Evolutionary conservation across 2,329 filamentous ascomycete species (phyloP).

Genomic region (Lasiodiplodia sp.): DNA sequence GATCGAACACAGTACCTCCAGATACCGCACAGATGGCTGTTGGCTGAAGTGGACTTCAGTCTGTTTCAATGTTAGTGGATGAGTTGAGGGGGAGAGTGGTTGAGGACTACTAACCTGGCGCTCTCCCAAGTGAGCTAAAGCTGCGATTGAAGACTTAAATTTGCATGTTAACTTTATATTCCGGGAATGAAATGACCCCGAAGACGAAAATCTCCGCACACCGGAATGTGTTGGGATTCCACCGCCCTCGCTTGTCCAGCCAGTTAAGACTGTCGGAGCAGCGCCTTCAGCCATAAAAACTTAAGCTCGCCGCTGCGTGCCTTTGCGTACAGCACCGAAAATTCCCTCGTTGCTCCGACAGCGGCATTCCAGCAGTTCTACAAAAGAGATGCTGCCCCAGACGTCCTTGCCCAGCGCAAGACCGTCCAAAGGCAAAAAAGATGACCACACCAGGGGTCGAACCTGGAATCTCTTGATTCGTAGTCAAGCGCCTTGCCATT

Average conservation of each 20-base stretch:
- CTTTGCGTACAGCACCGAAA: too few relatives aligned
- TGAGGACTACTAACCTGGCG: constrained; percentile 36
- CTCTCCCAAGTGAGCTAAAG: constrained; percentile 49
- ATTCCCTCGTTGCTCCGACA: too few relatives aligned
- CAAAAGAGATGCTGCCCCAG: neutral
- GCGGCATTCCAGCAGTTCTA: too few relatives aligned
- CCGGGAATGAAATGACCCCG: neutral
- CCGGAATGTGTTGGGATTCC: neutral
- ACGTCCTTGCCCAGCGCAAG: neutral
- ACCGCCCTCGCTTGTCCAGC: constrained; percentile 2
- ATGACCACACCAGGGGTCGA: constrained; percentile 32
- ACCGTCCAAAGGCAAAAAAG: neutral
- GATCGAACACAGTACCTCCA: constrained; percentile 50
- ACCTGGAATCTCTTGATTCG: constrained; percentile 55
- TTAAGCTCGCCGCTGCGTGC: too few relatives aligned
- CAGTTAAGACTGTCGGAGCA: neutral
- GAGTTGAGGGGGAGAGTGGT: neutral
- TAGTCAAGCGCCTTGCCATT: constrained; percentile 67
- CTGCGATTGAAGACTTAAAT: constrained; percentile 30
- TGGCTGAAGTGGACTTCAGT: constrained; percentile 44
- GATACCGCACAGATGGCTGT: constrained; percentile 41
- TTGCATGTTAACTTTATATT: neutral
- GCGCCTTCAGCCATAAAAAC: too few relatives aligned
- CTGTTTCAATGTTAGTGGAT: constrained; percentile 1
- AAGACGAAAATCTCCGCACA: neutral